Evolutionary conservation across 345 rosid genomes (phyloP).

Genomic region (Trapa bicornis): DNA sequence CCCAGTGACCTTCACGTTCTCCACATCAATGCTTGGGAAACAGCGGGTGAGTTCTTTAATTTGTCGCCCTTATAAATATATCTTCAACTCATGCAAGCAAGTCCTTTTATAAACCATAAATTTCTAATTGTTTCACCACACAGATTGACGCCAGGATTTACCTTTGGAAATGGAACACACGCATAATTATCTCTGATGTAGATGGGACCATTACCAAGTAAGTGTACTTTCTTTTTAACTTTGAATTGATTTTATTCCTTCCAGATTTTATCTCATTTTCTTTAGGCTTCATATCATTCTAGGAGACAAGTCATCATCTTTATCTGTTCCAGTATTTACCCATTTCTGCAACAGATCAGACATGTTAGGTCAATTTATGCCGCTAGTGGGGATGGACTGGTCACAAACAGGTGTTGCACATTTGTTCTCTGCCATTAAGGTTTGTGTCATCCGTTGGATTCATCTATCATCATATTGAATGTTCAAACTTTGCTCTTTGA

Average conservation of each 20-base stretch:
- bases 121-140: slow-evolving; percentile 5
- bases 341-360: slow-evolving; percentile 58
- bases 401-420: slow-evolving; percentile 89
- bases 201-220: slow-evolving; percentile 97
- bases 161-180: slow-evolving; percentile 94
- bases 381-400: slow-evolving; percentile 93
- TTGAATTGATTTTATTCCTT: background rate
- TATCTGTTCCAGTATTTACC: background rate
- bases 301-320: background rate
- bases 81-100: slow-evolving; percentile 6
- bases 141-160: slow-evolving; percentile 91
- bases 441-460: slow-evolving; percentile 17
- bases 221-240: slow-evolving; percentile 7
- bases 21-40: slow-evolving; percentile 77
- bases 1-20: slow-evolving; percentile 66
- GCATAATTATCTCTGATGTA: slow-evolving; percentile 87
- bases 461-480: background rate
- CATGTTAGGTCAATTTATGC: slow-evolving; percentile 98
- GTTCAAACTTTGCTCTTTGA: no score
- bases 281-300: background rate
- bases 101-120: slow-evolving; percentile 3
- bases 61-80: slow-evolving; percentile 5
- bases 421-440: slow-evolving; percentile 88
- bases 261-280: background rate
- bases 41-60: slow-evolving; percentile 49